A percentile compares a stretch with the other conserved stretches of the same genome.
Evolutionary conservation across 2,329 filamentous ascomycete genomes (phyloP).

Genomic region (Pseudogymnoascus destructans): DNA sequence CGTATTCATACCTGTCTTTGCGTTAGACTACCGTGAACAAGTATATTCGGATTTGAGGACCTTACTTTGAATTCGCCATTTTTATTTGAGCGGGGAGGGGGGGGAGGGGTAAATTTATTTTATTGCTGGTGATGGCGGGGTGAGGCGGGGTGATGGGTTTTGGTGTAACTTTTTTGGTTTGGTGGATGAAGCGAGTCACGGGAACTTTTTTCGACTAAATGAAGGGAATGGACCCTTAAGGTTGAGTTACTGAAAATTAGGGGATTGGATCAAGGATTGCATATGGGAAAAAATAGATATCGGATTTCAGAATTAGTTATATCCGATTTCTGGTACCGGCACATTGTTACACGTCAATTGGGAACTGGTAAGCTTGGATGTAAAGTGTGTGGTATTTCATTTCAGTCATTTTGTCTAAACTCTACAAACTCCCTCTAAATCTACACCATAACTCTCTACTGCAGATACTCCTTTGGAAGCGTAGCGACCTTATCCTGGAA

Average conservation of each 20-base stretch:
- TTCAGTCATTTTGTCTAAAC: constrained; percentile 3
- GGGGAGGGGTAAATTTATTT: not conserved
- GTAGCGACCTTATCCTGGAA: constrained; percentile 71
- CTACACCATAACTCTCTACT: not conserved
- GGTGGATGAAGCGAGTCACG: not conserved
- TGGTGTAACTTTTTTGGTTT: not conserved
- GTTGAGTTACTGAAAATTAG: not conserved
- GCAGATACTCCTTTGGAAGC: constrained; percentile 36
- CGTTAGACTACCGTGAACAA: not conserved
- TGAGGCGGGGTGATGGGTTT: not conserved
- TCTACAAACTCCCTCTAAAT: not conserved
- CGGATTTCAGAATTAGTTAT: not conserved
- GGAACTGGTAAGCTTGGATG: not conserved
- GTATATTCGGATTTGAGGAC: not conserved
- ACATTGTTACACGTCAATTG: not conserved
- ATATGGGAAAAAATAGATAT: not conserved
- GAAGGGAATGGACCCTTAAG: not conserved
- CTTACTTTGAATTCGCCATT: constrained; percentile 16
- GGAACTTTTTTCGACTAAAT: not conserved
- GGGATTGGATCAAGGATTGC: not conserved
- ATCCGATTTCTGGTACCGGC: not conserved
- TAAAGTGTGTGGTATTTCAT: not conserved
- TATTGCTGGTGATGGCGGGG: not conserved
- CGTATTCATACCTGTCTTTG: constrained; percentile 70
- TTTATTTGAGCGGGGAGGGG: not conserved